phyloP scores from a whole-genome alignment of 2,329 filamentous ascomycete genomes.

The Colletotrichum viniferum region DNA sequence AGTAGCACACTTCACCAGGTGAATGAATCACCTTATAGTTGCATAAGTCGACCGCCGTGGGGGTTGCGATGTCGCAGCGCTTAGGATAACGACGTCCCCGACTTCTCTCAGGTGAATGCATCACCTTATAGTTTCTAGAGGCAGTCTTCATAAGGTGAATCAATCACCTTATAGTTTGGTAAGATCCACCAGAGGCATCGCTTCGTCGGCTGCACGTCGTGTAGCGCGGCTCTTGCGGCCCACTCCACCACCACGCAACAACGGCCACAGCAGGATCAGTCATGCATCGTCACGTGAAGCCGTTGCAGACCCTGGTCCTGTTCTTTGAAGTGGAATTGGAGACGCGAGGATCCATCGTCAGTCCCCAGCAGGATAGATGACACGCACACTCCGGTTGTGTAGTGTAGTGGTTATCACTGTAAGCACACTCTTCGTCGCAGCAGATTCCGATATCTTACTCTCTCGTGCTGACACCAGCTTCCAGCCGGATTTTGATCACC shows the following conservation, averaged over 20 bases:
- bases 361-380: not conserved
- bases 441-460: not conserved
- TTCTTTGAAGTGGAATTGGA: not conserved
- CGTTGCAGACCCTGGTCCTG: not conserved
- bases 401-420: not conserved
- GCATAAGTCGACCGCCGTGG: not conserved
- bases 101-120: not conserved
- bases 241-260: not conserved
- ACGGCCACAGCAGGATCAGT: not conserved
- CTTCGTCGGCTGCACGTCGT: not conserved
- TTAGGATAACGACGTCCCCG: not conserved
- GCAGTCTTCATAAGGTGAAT: not conserved
- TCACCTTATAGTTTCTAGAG: not conserved
- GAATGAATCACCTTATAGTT: not conserved
- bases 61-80: not conserved
- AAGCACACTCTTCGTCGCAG: not conserved
- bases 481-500: not conserved
- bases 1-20: not conserved
- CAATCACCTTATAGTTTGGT: not conserved
- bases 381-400: conserved; percentile 7
- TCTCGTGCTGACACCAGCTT: not conserved
- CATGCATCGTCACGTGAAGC: not conserved
- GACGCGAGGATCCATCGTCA: not conserved
- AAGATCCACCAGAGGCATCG: not conserved
- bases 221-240: not conserved